phyloP scores from a whole-genome alignment of 331 rosid species.

The Telfairia occidentalis region DNA sequence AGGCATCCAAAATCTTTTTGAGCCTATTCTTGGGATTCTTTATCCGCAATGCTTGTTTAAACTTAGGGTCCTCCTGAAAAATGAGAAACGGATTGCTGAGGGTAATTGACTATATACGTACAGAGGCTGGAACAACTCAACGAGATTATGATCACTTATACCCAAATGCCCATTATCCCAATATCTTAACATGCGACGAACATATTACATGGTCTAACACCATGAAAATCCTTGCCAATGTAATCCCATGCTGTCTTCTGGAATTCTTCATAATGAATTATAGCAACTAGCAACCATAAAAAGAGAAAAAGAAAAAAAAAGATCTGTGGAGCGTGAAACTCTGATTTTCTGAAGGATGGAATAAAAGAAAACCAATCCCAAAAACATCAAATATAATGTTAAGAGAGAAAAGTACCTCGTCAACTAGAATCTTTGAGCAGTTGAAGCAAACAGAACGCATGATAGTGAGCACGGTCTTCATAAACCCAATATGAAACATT shows the following conservation, averaged over 20 bases:
- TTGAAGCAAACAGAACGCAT: constrained; percentile 95
- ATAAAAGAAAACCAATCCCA: neutral
- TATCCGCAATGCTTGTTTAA: constrained; percentile 80
- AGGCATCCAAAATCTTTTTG: constrained; percentile 70
- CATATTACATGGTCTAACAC: neutral
- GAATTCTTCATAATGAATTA: neutral
- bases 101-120: neutral
- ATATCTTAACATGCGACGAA: neutral
- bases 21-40: constrained; percentile 74
- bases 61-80: constrained; percentile 75
- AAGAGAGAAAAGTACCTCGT: constrained; percentile 45
- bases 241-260: neutral
- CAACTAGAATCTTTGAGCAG: constrained; percentile 81
- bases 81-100: neutral
- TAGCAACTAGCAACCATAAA: neutral
- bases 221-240: neutral
- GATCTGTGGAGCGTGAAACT: neutral
- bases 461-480: constrained; percentile 67
- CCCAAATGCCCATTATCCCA: neutral
- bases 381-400: neutral
- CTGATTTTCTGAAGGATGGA: neutral
- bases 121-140: neutral
- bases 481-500: constrained; percentile 89
- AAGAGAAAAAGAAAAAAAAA: neutral
- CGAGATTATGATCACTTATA: neutral